Evolutionary conservation across 768 basidiomycete species (phyloP).

Genomic region (Cubamyces sp.): DNA sequence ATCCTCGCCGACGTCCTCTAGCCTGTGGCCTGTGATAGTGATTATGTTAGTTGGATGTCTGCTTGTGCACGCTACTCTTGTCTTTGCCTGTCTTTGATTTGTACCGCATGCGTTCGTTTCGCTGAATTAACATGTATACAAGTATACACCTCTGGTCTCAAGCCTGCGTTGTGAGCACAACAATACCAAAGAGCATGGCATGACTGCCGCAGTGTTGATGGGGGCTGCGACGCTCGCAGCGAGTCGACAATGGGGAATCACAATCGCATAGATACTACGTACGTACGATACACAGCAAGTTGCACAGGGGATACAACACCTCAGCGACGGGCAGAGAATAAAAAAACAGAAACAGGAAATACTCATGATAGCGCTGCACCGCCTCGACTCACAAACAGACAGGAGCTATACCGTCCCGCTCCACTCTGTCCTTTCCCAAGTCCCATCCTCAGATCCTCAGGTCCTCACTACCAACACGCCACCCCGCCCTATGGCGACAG

Average conservation of each 20-base stretch:
- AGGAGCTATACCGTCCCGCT: background rate
- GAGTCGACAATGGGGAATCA: too few relatives aligned
- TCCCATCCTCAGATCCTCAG: background rate
- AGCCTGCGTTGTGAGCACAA: background rate
- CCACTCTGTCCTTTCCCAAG: background rate
- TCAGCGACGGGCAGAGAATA: background rate
- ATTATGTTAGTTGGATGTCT: background rate
- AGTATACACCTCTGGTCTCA: too few relatives aligned
- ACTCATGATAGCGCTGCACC: background rate
- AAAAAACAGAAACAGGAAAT: background rate
- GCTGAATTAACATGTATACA: background rate
- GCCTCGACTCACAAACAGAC: background rate
- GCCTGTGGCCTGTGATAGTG: background rate
- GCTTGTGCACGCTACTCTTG: too few relatives aligned
- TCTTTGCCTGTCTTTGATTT: background rate
- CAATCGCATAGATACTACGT: background rate
- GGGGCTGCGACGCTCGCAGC: background rate
- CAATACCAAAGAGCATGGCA: background rate
- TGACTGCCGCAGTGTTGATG: too few relatives aligned
- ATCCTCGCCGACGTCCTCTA: background rate
- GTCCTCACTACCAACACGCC: background rate
- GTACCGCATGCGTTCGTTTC: background rate
- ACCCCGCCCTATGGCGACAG: slow-evolving; percentile 11
- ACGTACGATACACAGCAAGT: slow-evolving; percentile 19
- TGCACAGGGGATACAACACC: slow-evolving; percentile 10